A percentile compares a stretch with the other conserved stretches of the same genome.
phyloP scores from a whole-genome alignment of 345 rosid genomes.

The Arabidopsis arenosa region DNA sequence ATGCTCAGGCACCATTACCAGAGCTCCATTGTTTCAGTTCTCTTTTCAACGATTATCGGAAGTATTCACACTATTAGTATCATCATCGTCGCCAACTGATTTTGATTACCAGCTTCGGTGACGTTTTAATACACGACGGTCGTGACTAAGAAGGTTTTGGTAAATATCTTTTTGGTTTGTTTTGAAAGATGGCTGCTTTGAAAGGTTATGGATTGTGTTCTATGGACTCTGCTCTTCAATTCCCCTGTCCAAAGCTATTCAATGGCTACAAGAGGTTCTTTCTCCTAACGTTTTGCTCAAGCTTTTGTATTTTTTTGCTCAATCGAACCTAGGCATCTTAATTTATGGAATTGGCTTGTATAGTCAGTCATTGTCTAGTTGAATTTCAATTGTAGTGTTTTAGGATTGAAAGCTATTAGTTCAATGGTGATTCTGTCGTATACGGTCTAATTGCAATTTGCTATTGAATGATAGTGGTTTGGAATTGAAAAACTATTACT shows the following conservation, averaged over 20 bases:
- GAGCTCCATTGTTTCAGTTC: slow-evolving; percentile 13
- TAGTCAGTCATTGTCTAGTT: neutral
- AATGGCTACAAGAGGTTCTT: slow-evolving; percentile 55
- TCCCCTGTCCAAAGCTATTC: slow-evolving; percentile 48
- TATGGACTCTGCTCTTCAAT: slow-evolving; percentile 51
- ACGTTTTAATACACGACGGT: neutral
- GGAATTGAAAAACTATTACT: neutral
- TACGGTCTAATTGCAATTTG: neutral
- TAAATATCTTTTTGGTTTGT: neutral
- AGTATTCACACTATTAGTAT: neutral
- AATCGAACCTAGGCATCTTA: slow-evolving; percentile 7
- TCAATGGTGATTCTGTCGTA: neutral
- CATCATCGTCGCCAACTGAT: slow-evolving; percentile 18
- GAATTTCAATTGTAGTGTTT: neutral
- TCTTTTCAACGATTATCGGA: neutral
- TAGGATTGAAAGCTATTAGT: neutral
- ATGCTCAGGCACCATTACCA: slow-evolving; percentile 29
- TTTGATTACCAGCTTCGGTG: neutral
- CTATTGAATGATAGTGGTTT: neutral
- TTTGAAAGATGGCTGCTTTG: slow-evolving; percentile 53
- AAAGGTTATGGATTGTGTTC: slow-evolving; percentile 54
- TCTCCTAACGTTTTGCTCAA: neutral
- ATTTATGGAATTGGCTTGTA: neutral
- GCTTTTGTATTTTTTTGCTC: neutral
- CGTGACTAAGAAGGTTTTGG: neutral